Evolutionary conservation across 148 eudicot genomes (phyloP).

Genomic region (Rhododendron kiyosumense): DNA sequence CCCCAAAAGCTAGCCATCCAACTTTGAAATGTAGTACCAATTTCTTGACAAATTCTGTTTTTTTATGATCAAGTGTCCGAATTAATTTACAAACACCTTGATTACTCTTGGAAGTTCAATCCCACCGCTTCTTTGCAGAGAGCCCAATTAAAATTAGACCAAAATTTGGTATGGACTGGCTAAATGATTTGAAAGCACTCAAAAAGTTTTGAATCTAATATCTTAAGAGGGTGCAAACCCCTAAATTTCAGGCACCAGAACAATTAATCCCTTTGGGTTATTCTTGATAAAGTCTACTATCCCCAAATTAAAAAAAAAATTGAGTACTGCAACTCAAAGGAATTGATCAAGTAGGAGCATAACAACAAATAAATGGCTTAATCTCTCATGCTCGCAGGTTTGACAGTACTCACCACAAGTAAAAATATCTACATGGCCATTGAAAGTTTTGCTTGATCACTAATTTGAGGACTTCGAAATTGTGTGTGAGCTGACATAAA

Average conservation of each 20-base stretch:
- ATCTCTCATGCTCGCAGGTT: background rate
- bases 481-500: no score
- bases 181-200: no score
- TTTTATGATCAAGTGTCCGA: no score
- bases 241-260: background rate
- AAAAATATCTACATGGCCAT: no score
- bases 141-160: no score
- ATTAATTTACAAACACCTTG: no score
- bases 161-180: background rate
- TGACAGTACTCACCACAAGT: background rate
- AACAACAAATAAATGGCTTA: background rate
- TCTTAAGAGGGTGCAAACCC: background rate
- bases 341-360: background rate
- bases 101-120: no score
- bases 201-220: no score
- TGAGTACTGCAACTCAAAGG: background rate
- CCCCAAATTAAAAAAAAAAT: background rate
- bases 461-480: no score
- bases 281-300: background rate
- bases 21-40: background rate
- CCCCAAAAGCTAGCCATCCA: background rate
- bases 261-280: background rate
- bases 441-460: no score
- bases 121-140: no score
- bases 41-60: no score